phyloP scores from a whole-genome alignment of 768 basidiomycete species.

The Macrolepiota albuminosa region DNA sequence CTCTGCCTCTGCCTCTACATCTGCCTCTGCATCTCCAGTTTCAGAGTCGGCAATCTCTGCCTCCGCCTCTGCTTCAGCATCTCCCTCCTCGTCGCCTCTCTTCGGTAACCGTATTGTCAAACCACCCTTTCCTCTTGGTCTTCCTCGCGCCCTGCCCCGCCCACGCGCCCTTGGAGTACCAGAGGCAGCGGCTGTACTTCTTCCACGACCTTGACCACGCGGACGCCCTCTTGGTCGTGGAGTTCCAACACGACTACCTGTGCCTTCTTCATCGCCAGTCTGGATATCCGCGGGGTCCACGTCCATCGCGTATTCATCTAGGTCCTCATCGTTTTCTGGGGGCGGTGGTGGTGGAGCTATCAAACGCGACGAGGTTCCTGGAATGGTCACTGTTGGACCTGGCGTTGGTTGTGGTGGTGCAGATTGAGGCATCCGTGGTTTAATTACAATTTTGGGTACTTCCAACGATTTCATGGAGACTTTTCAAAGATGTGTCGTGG shows the following conservation, averaged over 20 bases:
- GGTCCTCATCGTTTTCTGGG: constrained; percentile 24
- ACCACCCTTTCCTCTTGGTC: constrained; percentile 24
- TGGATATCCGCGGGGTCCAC: constrained; percentile 30
- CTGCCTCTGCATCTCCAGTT: constrained; percentile 28
- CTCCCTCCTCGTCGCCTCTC: constrained; percentile 24
- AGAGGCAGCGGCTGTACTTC: constrained; percentile 20
- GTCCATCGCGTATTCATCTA: constrained; percentile 36
- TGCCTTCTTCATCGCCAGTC: constrained; percentile 24
- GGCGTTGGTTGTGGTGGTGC: constrained; percentile 15
- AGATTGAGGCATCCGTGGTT: constrained; percentile 30
- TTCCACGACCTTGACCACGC: constrained; percentile 38
- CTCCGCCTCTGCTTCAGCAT: constrained; percentile 34
- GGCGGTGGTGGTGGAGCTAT: constrained; percentile 17
- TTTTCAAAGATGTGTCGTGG: neutral
- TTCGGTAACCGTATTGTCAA: constrained; percentile 27
- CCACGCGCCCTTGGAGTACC: constrained; percentile 31
- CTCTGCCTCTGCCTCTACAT: constrained; percentile 24
- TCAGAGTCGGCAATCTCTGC: constrained; percentile 31
- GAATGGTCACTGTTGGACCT: constrained; percentile 14
- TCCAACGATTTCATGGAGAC: constrained; percentile 6
- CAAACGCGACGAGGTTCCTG: constrained; percentile 21
- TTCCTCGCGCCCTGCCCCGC: constrained; percentile 30
- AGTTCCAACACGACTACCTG: constrained; percentile 22
- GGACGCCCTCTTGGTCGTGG: constrained; percentile 37
- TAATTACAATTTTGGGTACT: constrained; percentile 46